These are phyloP conservation scores for Candida alai DNA, from an alignment of 805 yeast species.

Conservation along the genomic window DNA sequence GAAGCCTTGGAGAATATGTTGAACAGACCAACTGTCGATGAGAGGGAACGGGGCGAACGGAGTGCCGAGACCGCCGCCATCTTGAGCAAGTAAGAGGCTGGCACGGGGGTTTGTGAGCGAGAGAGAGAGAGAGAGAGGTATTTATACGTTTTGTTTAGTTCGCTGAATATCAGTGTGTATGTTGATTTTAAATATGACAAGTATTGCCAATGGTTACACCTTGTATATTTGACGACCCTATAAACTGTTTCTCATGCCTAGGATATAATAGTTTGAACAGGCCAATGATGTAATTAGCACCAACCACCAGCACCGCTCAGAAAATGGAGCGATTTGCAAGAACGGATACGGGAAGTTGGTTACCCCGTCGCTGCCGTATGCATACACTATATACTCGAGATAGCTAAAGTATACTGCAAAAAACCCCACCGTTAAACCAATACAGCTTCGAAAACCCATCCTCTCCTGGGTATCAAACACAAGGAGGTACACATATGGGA, in stretches of 20 bases:
- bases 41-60: constrained; percentile 30
- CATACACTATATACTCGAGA: constrained; percentile 15
- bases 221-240: neutral
- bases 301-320: constrained; percentile 7
- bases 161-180: neutral
- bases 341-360: constrained; percentile 12
- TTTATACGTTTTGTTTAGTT: constrained; percentile 4
- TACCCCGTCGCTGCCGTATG: constrained; percentile 4
- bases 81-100: constrained; percentile 7
- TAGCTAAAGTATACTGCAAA: constrained; percentile 13
- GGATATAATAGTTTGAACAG: constrained; percentile 6
- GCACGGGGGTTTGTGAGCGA: no score
- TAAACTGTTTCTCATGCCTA: constrained; percentile 4
- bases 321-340: constrained; percentile 3
- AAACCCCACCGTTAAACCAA: constrained; percentile 5
- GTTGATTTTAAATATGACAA: constrained; percentile 1
- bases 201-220: no score
- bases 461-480: constrained; percentile 2
- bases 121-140: no score
- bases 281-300: constrained; percentile 2
- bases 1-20: constrained; percentile 32
- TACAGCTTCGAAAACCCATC: constrained; percentile 3
- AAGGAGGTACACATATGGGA: constrained; percentile 21
- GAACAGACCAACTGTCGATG: constrained; percentile 29
- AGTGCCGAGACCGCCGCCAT: constrained; percentile 8